Percentiles rank a stretch among this genome's conserved stretches.
Evolutionary conservation across 2,329 filamentous ascomycete genomes (phyloP).

Genomic region (Colletotrichum salicis): DNA sequence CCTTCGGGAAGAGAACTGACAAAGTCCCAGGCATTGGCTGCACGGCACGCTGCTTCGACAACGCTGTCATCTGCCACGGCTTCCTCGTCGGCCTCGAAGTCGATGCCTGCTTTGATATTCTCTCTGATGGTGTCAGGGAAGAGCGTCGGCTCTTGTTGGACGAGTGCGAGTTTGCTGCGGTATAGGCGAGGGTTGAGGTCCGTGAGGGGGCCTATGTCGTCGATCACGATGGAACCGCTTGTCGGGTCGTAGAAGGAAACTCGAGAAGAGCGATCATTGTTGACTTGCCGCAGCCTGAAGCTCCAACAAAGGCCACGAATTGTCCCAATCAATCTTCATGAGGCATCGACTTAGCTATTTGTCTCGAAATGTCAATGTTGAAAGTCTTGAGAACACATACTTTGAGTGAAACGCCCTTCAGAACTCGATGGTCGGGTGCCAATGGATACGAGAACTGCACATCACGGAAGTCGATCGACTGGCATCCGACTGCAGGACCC

Average conservation of each 20-base stretch:
- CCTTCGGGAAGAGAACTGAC: conserved; percentile 63
- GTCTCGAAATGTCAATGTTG: too few relatives aligned
- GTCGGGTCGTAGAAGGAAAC: conserved; percentile 42
- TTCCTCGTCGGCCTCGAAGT: neutral
- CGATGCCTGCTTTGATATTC: conserved; percentile 63
- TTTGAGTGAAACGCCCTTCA: conserved; percentile 42
- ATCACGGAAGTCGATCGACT: conserved; percentile 42
- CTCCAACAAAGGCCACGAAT: conserved; percentile 61
- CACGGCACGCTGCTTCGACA: conserved; percentile 60
- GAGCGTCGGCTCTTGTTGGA: conserved; percentile 31
- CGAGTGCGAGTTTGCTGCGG: conserved; percentile 16
- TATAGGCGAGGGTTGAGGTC: conserved; percentile 12
- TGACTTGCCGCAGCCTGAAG: conserved; percentile 68
- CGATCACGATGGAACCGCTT: conserved; percentile 10
- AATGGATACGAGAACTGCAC: conserved; percentile 63
- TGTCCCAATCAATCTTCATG: conserved; percentile 36
- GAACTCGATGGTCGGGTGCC: conserved; percentile 42
- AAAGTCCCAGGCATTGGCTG: conserved; percentile 68
- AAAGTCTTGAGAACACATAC: neutral
- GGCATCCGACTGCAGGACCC: conserved; percentile 8
- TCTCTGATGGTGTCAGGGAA: conserved; percentile 60
- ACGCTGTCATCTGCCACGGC: conserved; percentile 44
- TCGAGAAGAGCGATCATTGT: conserved; percentile 66
- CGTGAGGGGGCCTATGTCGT: conserved; percentile 3
- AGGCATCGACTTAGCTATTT: conserved; percentile 46